Percentiles rank a stretch among this genome's conserved stretches.
Conservation (phyloP, 2,329 filamentous ascomycete genomes). For the Lachnellula hyalina region DNA sequence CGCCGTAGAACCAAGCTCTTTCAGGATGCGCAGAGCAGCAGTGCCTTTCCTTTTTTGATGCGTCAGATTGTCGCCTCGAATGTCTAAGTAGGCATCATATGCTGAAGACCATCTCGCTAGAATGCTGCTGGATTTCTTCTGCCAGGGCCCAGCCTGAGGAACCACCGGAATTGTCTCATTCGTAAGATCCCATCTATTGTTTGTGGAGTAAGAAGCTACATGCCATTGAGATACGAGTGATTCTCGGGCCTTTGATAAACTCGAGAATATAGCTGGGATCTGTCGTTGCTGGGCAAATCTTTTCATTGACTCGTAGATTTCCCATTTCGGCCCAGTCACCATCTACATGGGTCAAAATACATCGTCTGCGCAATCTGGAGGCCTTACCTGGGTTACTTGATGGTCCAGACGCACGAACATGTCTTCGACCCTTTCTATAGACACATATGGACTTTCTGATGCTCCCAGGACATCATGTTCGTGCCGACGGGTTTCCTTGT, state of each 20-base stretch:
- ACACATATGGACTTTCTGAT: conserved; percentile 10
- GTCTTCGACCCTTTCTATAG: conserved; percentile 11
- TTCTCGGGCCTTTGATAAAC: conserved; percentile 47
- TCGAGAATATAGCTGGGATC: conserved; percentile 35
- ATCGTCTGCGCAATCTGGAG: background rate
- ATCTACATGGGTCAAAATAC: conserved; percentile 8
- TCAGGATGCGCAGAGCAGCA: conserved; percentile 53
- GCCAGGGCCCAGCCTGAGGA: conserved; percentile 1
- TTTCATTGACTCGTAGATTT: background rate
- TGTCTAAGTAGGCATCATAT: conserved; percentile 49
- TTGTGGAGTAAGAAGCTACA: conserved; percentile 38
- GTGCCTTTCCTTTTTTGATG: conserved; percentile 49
- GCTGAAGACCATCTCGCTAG: conserved; percentile 50
- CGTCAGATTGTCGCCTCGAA: conserved; percentile 40
- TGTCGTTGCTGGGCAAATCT: background rate
- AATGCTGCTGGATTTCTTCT: conserved; percentile 39
- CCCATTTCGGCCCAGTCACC: conserved; percentile 4
- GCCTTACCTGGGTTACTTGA: conserved; percentile 12
- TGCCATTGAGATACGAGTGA: conserved; percentile 49
- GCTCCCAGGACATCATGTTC: conserved; percentile 5
- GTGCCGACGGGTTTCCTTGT: conserved; percentile 5
- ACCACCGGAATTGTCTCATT: too few relatives aligned
- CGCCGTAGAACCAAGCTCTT: conserved; percentile 17
- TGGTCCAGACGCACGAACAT: conserved; percentile 17
- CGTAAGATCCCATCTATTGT: conserved; percentile 24